phyloP scores from a whole-genome alignment of 495 filamentous ascomycete genomes.

The Neohortaea acidophila region DNA sequence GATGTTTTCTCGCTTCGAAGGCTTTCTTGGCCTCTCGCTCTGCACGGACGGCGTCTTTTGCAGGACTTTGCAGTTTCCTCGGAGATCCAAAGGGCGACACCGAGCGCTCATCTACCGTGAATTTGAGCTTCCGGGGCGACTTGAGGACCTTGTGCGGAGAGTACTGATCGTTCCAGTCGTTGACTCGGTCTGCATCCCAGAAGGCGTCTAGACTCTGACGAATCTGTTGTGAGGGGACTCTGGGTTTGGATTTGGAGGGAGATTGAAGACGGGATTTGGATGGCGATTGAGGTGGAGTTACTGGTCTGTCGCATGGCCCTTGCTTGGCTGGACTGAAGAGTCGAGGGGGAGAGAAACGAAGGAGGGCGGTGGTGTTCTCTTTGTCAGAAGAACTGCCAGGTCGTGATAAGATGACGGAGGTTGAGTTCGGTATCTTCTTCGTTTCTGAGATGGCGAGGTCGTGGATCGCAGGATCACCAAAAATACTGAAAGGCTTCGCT shows the following conservation, averaged over 20 bases:
- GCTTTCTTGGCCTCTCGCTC: conserved; percentile 37
- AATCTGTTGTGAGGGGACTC: conserved; percentile 42
- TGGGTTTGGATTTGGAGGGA: conserved; percentile 34
- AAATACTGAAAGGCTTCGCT: no score
- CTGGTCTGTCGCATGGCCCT: conserved; percentile 4
- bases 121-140: conserved; percentile 19
- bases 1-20: conserved; percentile 52
- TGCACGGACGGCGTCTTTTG: conserved; percentile 21
- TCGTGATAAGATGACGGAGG: conserved; percentile 8
- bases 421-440: neutral
- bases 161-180: conserved; percentile 71
- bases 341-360: conserved; percentile 22
- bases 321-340: conserved; percentile 19
- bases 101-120: conserved; percentile 3
- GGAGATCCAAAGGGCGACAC: conserved; percentile 18
- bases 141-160: conserved; percentile 44
- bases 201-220: conserved; percentile 61
- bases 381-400: conserved; percentile 19
- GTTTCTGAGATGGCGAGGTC: neutral
- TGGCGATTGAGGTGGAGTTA: conserved; percentile 33
- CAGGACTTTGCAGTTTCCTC: conserved; percentile 30
- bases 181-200: conserved; percentile 60
- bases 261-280: conserved; percentile 33
- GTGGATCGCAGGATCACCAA: neutral
- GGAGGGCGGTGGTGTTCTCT: conserved; percentile 13